Evolutionary conservation across 202 grass and related monocot genomes (phyloP), one percentile per base, ranked within the genome.

Genomic region (Miscanthus sacchariflorus): DNA sequence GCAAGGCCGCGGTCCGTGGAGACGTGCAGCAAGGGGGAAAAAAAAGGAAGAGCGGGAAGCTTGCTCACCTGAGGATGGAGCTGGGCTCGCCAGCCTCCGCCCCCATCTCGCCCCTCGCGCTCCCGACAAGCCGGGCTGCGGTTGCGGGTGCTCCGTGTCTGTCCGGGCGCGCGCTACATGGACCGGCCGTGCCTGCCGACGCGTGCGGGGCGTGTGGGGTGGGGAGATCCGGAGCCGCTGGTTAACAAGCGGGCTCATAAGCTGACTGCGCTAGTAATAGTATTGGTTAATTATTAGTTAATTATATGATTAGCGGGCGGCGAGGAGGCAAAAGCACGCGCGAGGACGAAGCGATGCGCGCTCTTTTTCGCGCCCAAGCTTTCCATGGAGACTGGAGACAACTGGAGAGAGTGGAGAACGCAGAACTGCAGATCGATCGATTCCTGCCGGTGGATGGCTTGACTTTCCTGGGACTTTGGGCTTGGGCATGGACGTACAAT

Each of bases 71-170:
- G 82, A 91, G 78, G 44, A 91, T 30, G 46, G 86, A 89, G 90
- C 90, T 91, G 86, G 90, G 78, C 11, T 91, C 90, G 83, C 44
- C 86, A 83, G 83, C 65, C 25, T 92, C 90, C 45, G 84, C 54
- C 45, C 83, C 83, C 86, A 92, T 89, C 2, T 38, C 23, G 11
- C 45, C 49, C 5, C 19, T 56, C 12, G 76, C 82, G 49, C 61
- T 40, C 50, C 90, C 81, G 63, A 70, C 85, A 23, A 76, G 70
- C 43, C 77, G 85, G 33, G 5, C 23, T 2, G 74, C 48, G 28
- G 45, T 45, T 7, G 42, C 42, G 59, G n/a, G n/a, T 46, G n/a
- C 43, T 75, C 43, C 45, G 45, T 76, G 44, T 18, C 73, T 76
- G 44, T 18, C 73, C 74, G 30, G 9, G 2, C 59, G 81, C 76